Conservation (phyloP, 2,329 filamentous ascomycete genomes). For the Scortechinia acanthostroma region DNA sequence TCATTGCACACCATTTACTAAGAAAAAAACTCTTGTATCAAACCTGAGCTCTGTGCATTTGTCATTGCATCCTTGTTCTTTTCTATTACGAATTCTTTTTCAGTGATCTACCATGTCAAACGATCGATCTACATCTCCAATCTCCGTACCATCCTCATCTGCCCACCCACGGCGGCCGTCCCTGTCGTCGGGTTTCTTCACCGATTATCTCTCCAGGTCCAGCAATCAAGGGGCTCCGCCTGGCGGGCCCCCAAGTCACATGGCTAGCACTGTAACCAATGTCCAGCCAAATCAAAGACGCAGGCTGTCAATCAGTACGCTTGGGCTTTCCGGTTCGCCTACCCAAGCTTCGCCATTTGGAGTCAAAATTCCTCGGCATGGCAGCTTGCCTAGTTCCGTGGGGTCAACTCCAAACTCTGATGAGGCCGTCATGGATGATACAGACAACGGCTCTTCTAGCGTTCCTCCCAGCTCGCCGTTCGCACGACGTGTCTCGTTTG, state of each 20-base stretch:
- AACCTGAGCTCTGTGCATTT: no score
- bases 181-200: not conserved
- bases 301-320: not conserved
- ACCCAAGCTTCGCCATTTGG: not conserved
- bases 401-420: not conserved
- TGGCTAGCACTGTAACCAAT: not conserved
- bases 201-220: not conserved
- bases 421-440: not conserved
- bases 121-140: not conserved
- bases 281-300: not conserved
- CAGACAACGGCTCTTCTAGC: not conserved
- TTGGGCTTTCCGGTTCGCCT: not conserved
- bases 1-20: no score
- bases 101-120: constrained; percentile 1
- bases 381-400: not conserved
- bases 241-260: not conserved
- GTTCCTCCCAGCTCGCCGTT: not conserved
- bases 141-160: not conserved
- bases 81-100: no score
- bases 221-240: not conserved
- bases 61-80: no score
- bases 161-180: not conserved
- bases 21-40: no score
- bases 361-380: not conserved
- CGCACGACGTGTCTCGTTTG: not conserved